Evolutionary conservation across 164 flowering plant species (phyloP).

Genomic region (Magnolia changhungtana): DNA sequence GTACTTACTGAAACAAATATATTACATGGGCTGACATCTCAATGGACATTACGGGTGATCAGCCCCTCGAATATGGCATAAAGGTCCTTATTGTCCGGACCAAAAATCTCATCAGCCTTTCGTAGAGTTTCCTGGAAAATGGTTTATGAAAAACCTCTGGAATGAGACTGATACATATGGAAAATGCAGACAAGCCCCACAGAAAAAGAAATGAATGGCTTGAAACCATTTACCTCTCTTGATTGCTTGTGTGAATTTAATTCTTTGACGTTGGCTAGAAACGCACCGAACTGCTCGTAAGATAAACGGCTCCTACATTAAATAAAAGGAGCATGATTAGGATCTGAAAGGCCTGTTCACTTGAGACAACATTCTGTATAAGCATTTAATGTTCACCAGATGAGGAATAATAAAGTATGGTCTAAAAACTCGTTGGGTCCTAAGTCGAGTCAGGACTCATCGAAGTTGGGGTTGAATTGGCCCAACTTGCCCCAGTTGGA

Average conservation of each 20-base stretch:
- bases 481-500: too few relatives aligned
- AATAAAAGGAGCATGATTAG: conserved; percentile 6
- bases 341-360: background rate
- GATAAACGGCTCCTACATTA: conserved; percentile 72
- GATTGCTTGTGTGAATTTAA: conserved; percentile 87
- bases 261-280: conserved; percentile 89
- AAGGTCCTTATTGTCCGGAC: conserved; percentile 83
- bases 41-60: conserved; percentile 47
- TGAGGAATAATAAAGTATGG: background rate
- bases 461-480: too few relatives aligned
- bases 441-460: too few relatives aligned
- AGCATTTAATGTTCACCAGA: background rate
- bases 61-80: conserved; percentile 74
- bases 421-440: too few relatives aligned
- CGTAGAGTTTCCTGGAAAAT: conserved; percentile 69
- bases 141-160: background rate
- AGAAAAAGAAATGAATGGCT: background rate
- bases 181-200: background rate
- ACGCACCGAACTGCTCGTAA: conserved; percentile 90
- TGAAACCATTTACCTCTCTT: conserved; percentile 51
- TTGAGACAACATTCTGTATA: background rate
- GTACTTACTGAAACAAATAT: conserved; percentile 12
- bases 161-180: background rate
- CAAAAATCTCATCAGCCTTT: conserved; percentile 86
- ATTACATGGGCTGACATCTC: background rate